A percentile compares a stretch with the other conserved stretches of the same genome.
These are phyloP conservation scores for Scedosporium dehoogii DNA, from an alignment of 2,329 filamentous ascomycete species.

Conservation along the genomic window DNA sequence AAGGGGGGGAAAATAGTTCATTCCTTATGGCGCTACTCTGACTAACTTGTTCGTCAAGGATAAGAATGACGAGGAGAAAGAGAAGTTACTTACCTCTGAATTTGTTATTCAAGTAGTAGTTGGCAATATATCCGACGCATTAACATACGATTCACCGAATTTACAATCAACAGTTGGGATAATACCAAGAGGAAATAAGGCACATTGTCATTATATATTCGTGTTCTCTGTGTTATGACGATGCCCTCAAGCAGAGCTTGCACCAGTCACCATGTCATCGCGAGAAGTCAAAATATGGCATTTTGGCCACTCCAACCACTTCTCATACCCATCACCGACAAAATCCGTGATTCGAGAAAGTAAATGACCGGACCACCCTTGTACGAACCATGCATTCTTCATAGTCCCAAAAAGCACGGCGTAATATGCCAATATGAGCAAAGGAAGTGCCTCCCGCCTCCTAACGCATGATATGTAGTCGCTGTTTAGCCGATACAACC, in stretches of 20 bases:
- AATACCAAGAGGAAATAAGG: no score
- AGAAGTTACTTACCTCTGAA: no score
- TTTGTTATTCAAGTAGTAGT: no score
- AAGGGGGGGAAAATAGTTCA: constrained; percentile 29
- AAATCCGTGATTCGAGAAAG: background rate
- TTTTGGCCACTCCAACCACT: background rate
- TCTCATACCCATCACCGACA: background rate
- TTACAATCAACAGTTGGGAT: no score
- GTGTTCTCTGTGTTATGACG: no score
- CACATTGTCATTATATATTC: no score
- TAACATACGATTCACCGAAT: no score
- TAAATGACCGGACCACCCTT: constrained; percentile 2
- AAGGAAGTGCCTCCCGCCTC: constrained; percentile 16
- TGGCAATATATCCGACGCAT: no score
- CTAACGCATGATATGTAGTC: constrained; percentile 17
- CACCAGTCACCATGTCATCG: no score
- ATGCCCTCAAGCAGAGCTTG: no score
- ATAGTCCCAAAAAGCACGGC: constrained; percentile 14
- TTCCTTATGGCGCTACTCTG: constrained; percentile 51
- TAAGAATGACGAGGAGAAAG: constrained; percentile 43
- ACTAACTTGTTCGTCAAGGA: constrained; percentile 55
- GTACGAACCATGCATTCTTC: constrained; percentile 14
- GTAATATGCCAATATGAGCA: constrained; percentile 17
- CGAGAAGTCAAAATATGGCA: no score
- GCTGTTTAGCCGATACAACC: constrained; percentile 19